Conservation (phyloP, 306 rosid species). For the Herpetospermum pedunculosum region DNA sequence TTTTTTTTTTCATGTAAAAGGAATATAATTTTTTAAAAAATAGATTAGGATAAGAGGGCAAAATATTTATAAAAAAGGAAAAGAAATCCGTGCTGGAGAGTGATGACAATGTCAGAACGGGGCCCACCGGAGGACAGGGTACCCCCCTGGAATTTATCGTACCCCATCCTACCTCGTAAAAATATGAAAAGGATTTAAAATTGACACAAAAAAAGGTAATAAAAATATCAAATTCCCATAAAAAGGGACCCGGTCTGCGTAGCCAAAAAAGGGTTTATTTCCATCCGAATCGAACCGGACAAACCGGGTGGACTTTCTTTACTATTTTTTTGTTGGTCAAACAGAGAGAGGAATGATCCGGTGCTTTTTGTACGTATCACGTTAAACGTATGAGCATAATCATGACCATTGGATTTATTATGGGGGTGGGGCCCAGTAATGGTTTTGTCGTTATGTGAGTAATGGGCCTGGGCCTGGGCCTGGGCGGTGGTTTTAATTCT, state of each 20-base stretch:
- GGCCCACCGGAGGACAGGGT: too few species aligned
- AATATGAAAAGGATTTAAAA: background rate
- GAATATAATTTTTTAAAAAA: too few species aligned
- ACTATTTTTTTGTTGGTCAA: background rate
- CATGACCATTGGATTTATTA: background rate
- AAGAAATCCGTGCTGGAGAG: too few species aligned
- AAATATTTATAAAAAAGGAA: too few species aligned
- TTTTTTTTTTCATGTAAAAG: too few species aligned
- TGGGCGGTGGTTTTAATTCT: background rate
- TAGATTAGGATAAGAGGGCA: too few species aligned
- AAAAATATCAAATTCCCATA: background rate
- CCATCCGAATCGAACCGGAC: background rate
- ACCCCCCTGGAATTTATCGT: too few species aligned
- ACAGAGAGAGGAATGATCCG: background rate
- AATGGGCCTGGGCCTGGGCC: conserved; percentile 2
- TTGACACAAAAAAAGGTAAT: background rate
- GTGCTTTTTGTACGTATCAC: background rate
- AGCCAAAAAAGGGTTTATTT: background rate
- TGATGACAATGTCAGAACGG: too few species aligned
- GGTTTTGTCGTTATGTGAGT: background rate
- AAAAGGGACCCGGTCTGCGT: background rate
- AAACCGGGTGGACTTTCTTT: background rate
- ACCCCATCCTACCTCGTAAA: too few species aligned
- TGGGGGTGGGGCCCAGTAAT: background rate
- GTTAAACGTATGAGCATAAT: conserved; percentile 3